Evolutionary conservation across 768 basidiomycete species (phyloP).

Genomic region (Mycena pura): DNA sequence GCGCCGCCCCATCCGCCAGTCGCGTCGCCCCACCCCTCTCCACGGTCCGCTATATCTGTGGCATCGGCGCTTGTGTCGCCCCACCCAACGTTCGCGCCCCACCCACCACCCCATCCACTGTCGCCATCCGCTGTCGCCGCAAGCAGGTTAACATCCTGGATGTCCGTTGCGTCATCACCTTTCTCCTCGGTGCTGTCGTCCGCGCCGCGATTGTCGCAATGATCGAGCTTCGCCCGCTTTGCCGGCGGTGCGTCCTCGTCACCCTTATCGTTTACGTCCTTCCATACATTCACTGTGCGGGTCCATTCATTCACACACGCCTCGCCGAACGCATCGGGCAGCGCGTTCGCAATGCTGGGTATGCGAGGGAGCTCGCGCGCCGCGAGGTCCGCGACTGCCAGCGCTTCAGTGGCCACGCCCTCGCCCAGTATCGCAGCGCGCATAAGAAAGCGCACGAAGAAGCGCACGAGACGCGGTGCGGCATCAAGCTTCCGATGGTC

Average conservation of each 20-base stretch:
- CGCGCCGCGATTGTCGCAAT: background rate
- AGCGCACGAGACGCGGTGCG: conserved; percentile 18
- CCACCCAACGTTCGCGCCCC: too few species aligned
- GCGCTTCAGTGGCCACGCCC: too few species aligned
- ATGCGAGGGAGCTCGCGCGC: conserved; percentile 1
- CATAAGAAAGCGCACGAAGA: conserved; percentile 16
- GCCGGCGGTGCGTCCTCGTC: background rate
- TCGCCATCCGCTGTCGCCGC: too few species aligned
- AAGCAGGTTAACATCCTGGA: too few species aligned
- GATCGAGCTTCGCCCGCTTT: background rate
- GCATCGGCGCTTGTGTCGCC: too few species aligned
- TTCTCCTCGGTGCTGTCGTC: too few species aligned
- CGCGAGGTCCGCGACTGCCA: too few species aligned
- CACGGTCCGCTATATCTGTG: too few species aligned
- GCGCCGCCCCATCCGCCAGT: too few species aligned
- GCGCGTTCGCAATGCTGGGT: background rate
- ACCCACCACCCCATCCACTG: background rate
- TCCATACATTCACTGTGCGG: conserved; percentile 36
- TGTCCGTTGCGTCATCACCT: too few species aligned
- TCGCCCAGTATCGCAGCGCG: conserved; percentile 6
- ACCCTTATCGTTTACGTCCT: conserved; percentile 32
- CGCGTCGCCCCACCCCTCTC: too few species aligned
- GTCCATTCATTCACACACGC: conserved; percentile 40
- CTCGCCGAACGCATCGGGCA: conserved; percentile 25
- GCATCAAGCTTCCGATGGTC: background rate